Base-by-base conservation (phyloP, 1,139 yeast species). In the Lodderomyces orthopsilosis region DNA sequence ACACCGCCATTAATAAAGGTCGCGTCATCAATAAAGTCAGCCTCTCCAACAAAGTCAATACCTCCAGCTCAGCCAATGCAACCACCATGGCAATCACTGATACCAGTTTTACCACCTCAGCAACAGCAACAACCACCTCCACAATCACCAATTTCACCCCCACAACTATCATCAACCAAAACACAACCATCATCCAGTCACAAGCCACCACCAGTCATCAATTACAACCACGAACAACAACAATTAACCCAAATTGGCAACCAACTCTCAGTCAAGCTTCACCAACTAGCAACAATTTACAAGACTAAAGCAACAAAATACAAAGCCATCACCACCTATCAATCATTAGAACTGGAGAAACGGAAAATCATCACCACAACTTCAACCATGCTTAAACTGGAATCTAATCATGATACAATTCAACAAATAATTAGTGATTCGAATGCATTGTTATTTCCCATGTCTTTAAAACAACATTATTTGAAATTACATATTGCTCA, bases 381-480 rank as follows among this genome's bases (percentile, higher is more conserved):
- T 2, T 30, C 34, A 30, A 30, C 34, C 34, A 30, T 30, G 34
- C 34, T 30, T 13, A 30, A 30, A 30, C 34, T 30, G 34, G 34
- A 30, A 30, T 15, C 34, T n/a, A 14, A 30, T 9, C 19, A 15
- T 15, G 34, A 30, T 6, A 30, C 19, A 8, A 30, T 30, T 30
- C 34, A 30, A 30, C 34, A 13, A 7, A 30, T 30, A 7, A 30
- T 30, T 9, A 17, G 19, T 8, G 34, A 30, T 15, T 30, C 34
- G 7, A 30, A 30, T 9, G 34, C 34, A 7, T 5, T 30, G 34
- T 15, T 30, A 8, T 30, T 30, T 15, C 34, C 34, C 19, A 30
- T 30, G 34, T 30, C 18, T 15, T 30, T 30, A 13, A 30, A 30
- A 9, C 34, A 30, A 13, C 34, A 30, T 30, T 30, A 30, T 15